phyloP scores from a whole-genome alignment of 495 filamentous ascomycete genomes.

The Bryoglossum gracile region DNA sequence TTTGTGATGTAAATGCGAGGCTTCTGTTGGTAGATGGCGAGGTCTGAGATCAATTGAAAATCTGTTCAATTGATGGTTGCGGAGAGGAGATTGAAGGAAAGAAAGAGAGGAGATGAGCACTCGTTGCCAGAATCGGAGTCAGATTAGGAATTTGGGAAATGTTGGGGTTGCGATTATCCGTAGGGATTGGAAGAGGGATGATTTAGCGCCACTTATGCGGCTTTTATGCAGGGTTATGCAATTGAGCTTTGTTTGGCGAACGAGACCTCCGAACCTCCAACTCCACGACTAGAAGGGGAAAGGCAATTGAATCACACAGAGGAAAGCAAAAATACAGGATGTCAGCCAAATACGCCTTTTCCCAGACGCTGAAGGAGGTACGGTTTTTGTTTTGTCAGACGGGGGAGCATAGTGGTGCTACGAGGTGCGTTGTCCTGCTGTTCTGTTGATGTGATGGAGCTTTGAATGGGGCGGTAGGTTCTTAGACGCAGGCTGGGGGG shows the following conservation, averaged over 20 bases:
- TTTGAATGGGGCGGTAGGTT: background rate
- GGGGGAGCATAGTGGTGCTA: slow-evolving; percentile 76
- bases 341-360: slow-evolving; percentile 90
- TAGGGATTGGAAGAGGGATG: background rate
- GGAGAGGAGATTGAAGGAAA: slow-evolving; percentile 1
- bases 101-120: slow-evolving; percentile 4
- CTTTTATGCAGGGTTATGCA: slow-evolving; percentile 14
- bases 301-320: slow-evolving; percentile 9
- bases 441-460: too few relatives aligned
- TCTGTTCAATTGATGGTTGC: slow-evolving; percentile 3
- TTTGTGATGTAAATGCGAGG: background rate
- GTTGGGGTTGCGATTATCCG: background rate
- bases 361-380: slow-evolving; percentile 82
- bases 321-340: slow-evolving; percentile 41
- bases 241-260: slow-evolving; percentile 10
- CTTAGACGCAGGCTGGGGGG: background rate
- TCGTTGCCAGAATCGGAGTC: too few relatives aligned
- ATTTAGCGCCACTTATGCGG: slow-evolving; percentile 4
- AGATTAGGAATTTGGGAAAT: too few relatives aligned
- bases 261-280: background rate
- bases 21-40: background rate
- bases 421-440: slow-evolving; percentile 50
- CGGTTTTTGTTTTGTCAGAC: slow-evolving; percentile 96
- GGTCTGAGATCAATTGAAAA: background rate
- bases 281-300: background rate